These are phyloP conservation scores for Phaeosphaeria sp. DNA, from an alignment of 2,329 filamentous ascomycete genomes.

Conservation along the genomic window DNA sequence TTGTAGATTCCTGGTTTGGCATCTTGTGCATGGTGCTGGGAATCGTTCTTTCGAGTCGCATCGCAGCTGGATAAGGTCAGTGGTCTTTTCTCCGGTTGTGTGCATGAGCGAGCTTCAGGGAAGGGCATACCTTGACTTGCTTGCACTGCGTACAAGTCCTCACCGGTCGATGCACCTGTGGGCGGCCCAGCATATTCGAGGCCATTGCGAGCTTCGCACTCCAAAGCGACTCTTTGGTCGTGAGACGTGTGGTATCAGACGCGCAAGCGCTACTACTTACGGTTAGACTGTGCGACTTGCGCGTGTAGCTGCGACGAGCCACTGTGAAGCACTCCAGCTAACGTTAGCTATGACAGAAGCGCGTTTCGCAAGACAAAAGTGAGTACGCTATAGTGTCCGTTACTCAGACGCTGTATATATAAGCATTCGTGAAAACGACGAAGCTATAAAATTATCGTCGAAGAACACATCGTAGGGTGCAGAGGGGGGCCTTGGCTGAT, in stretches of 20 bases:
- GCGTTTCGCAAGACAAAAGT: not conserved
- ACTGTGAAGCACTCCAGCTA: not conserved
- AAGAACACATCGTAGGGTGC: not conserved
- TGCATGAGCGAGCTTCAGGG: not conserved
- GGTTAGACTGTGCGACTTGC: not conserved
- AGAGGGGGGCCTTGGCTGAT: not conserved
- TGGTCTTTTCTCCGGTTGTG: not conserved
- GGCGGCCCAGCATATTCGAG: constrained; percentile 11
- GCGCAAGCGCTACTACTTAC: not conserved
- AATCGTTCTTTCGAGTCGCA: constrained; percentile 28
- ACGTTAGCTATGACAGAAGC: not conserved
- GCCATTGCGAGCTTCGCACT: constrained; percentile 9
- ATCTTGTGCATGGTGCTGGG: constrained; percentile 29
- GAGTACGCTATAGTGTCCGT: not conserved
- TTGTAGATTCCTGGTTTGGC: constrained; percentile 22
- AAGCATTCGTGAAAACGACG: not conserved
- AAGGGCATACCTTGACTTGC: constrained; percentile 28
- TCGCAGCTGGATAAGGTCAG: constrained; percentile 19
- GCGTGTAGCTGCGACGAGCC: not conserved
- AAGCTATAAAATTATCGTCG: not conserved
- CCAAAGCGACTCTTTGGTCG: not conserved
- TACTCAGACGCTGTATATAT: not conserved
- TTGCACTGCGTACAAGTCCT: constrained; percentile 36
- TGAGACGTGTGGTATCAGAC: not conserved
- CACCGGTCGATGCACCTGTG: constrained; percentile 20